These are phyloP conservation scores for Saturnispora silvae DNA, from an alignment of 805 yeast species.

Conservation along the genomic window DNA sequence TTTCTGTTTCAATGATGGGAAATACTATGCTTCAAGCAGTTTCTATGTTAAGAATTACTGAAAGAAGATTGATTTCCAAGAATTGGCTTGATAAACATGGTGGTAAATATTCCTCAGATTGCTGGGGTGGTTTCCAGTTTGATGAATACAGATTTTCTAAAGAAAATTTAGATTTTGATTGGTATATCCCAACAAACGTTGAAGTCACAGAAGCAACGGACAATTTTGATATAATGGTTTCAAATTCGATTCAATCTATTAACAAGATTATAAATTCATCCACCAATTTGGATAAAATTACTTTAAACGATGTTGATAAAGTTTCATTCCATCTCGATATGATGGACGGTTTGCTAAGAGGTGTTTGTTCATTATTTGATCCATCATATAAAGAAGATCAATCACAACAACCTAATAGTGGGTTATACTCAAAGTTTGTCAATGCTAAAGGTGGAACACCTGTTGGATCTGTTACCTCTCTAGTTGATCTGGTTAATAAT, in stretches of 20 bases:
- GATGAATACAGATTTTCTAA: constrained; percentile 37
- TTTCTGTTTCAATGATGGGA: constrained; percentile 47
- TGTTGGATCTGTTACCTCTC: constrained; percentile 18
- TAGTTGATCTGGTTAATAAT: constrained; percentile 8
- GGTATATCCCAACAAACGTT: constrained; percentile 60
- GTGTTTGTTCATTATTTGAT: constrained; percentile 63
- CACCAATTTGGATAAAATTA: constrained; percentile 31
- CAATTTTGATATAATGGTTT: constrained; percentile 40
- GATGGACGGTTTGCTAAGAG: constrained; percentile 38
- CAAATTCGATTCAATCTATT: constrained; percentile 34
- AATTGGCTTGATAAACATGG: constrained; percentile 29
- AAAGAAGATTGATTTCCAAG: constrained; percentile 43
- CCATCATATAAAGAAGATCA: constrained; percentile 38
- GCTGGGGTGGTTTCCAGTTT: constrained; percentile 73
- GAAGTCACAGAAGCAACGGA: constrained; percentile 55
- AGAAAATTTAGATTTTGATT: constrained; percentile 45
- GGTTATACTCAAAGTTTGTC: constrained; percentile 6
- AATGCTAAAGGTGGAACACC: constrained; percentile 5
- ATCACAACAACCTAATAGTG: too few relatives aligned
- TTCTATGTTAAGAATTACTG: constrained; percentile 49
- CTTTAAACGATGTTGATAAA: constrained; percentile 19
- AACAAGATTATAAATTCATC: constrained; percentile 42
- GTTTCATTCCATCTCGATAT: constrained; percentile 17
- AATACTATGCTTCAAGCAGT: constrained; percentile 54
- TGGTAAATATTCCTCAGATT: constrained; percentile 31